phyloP scores from a whole-genome alignment of 345 rosid genomes.

The Cardamine chenopodiifolia region DNA sequence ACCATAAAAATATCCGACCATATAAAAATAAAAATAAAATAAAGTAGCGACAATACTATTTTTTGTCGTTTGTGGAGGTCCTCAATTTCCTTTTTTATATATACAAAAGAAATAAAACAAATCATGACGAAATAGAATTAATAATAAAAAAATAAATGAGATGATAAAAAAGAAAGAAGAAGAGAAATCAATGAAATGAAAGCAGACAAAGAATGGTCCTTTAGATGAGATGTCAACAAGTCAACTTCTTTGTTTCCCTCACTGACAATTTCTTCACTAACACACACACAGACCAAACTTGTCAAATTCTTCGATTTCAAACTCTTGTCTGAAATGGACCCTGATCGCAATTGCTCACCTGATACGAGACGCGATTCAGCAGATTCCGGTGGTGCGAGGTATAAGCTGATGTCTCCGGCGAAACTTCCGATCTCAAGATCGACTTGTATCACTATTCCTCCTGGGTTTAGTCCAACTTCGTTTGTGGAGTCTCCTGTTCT shows the following conservation, averaged over 20 bases:
- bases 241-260: conserved; percentile 31
- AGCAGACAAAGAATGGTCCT: conserved; percentile 30
- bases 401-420: conserved; percentile 94
- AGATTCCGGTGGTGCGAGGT: conserved; percentile 63
- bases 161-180: background rate
- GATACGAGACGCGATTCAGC: conserved; percentile 15
- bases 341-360: conserved; percentile 25
- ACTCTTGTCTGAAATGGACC: conserved; percentile 43
- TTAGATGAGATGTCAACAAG: conserved; percentile 37
- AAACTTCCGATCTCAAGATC: conserved; percentile 95
- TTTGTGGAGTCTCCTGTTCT: conserved; percentile 92
- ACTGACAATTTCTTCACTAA: conserved; percentile 37
- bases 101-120: background rate
- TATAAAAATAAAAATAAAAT: background rate
- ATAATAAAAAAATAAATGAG: background rate
- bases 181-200: background rate
- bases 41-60: background rate
- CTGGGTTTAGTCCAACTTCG: conserved; percentile 88
- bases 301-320: background rate
- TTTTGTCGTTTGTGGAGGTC: conserved; percentile 39
- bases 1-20: conserved; percentile 28
- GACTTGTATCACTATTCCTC: conserved; percentile 72
- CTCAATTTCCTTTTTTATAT: conserved; percentile 8
- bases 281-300: background rate
- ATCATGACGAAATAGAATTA: background rate